These are phyloP conservation scores for Picochlorum costavermella DNA, from an alignment of 139 green algal species.

Conservation along the genomic window DNA sequence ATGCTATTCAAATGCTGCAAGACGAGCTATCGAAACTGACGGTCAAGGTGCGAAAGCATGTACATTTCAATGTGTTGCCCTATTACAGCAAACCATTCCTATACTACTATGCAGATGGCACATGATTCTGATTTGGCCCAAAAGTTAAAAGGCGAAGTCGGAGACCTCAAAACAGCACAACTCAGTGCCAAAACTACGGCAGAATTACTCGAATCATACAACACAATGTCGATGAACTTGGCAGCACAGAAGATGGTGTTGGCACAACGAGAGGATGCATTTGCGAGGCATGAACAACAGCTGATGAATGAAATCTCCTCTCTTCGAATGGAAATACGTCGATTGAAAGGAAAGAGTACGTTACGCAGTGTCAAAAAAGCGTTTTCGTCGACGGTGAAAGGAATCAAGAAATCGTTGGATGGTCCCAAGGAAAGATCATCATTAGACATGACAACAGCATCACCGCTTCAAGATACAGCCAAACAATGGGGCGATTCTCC, in stretches of 20 bases:
- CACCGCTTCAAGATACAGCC: conserved; percentile 7
- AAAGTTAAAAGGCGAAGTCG: conserved; percentile 25
- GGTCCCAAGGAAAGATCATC: conserved; percentile 3
- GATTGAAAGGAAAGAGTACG: neutral
- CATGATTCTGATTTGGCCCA: conserved; percentile 7
- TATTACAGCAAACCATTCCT: too few species aligned
- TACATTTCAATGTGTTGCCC: too few species aligned
- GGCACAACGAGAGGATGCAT: conserved; percentile 8
- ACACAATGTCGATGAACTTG: conserved; percentile 23
- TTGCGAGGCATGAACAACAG: conserved; percentile 2
- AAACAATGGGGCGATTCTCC: neutral
- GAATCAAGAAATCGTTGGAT: neutral
- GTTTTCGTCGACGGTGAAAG: neutral
- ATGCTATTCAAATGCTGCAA: conserved; percentile 18
- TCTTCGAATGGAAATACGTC: neutral
- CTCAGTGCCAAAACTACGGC: conserved; percentile 22
- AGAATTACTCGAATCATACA: conserved; percentile 21
- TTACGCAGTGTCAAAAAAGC: neutral
- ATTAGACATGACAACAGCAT: neutral
- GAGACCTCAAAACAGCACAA: conserved; percentile 21
- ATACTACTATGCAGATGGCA: neutral
- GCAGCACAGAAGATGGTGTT: conserved; percentile 22
- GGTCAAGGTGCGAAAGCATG: neutral
- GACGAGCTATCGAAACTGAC: conserved; percentile 22
- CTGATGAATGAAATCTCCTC: conserved; percentile 10